Evolutionary conservation across 2,329 filamentous ascomycete species (phyloP), one percentile per base, ranked within the genome.

Genomic region (Laburnicola sp.): DNA sequence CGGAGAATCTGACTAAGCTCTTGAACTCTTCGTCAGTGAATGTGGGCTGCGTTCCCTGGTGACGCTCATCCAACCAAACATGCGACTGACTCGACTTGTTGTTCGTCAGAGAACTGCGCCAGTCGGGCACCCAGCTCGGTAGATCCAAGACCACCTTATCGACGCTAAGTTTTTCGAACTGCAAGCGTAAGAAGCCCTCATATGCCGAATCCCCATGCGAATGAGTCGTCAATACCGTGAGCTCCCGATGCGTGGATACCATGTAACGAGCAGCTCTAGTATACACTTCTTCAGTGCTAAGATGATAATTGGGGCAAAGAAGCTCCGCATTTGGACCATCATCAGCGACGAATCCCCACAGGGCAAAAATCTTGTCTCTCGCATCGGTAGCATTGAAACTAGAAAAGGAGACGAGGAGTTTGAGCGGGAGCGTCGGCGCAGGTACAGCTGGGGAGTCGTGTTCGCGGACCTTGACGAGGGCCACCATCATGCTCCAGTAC

Each of bases 61-160:
- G 39, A 28, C 16, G 9, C 11, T 42, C 39, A 10, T 30, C 9
- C 6, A 42, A 11, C 39, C 39, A 42, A 7, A 31, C n/a, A 28
- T 42, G 39, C 22, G 27, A 6, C 27, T 22, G 8, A 16, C n/a
- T 42, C 27, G 27, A 22, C 2, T n/a, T 5, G 9, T 32, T 31
- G 39, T 31, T 26, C 23, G 3, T 32, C 23, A 42, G 27, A 26
- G 39, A 42, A 5, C 8, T 32, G 28, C 39, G 27, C 6, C 11
- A 32, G 11, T 42, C 28, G n/a, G 39, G 39, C 2, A 42, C 39
- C 39, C 39, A 42, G 27, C 39, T 42, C 16, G 39, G 39, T 16
- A 42, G 23, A 42, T 30, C 39, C 11, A 23, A 11, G 21, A n/a
- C 22, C 6, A 21, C 27, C 27, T 5, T 10, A 3, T 9, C 16